Base-by-base conservation (phyloP, 768 basidiomycete genomes). In the Ramaria sp. region DNA sequence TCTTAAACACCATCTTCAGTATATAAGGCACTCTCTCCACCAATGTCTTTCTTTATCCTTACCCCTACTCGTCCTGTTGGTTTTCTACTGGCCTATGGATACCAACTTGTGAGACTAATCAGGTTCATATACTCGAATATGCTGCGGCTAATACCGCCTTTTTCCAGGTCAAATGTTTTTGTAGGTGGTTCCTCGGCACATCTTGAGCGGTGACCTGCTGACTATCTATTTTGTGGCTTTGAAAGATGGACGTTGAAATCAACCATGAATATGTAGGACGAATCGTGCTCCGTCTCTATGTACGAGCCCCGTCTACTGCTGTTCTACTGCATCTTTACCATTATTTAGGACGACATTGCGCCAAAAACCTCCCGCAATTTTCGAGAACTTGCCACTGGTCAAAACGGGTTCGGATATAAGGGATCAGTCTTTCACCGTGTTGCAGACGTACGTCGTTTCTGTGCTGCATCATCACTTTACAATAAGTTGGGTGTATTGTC, bases 341-440 rank as follows among this genome's bases (percentile, higher is more conserved):
- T 22, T 30, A 7, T 19, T 17, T 31, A 52, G 51, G 88, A 92
- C 69, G 79, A 84, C 55, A 75, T 80, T 17, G 88, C 90, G 15
- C 92, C 92, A 53, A 80, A 78, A 69, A 93, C 91, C 15, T 69
- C 86, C 4, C 72, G 70, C 53, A 91, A 92, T 74, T 93, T 92
- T 74, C 83, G 90, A 54, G 83, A 86, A 65, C 77, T 93, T 46
- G 81, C 84, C 6, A 81, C 82, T 5, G 81, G 81, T 9, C 73
- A 80, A 63, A 75, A 80, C 58, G 80, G 82, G 19, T 84, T 84
- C 62, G 88, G 86, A 6, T 96, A 92, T 71, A 69, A 78, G 27
- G 79, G 76, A 1, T 83, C 82, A 59, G 59, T 59, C 9, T 88
- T 92, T 75, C 90, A 93, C 65, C 71, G 78, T 46, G 67, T 78